These are phyloP conservation scores for Quercus lobata DNA, from an alignment of 331 rosid genomes.

Conservation along the genomic window DNA sequence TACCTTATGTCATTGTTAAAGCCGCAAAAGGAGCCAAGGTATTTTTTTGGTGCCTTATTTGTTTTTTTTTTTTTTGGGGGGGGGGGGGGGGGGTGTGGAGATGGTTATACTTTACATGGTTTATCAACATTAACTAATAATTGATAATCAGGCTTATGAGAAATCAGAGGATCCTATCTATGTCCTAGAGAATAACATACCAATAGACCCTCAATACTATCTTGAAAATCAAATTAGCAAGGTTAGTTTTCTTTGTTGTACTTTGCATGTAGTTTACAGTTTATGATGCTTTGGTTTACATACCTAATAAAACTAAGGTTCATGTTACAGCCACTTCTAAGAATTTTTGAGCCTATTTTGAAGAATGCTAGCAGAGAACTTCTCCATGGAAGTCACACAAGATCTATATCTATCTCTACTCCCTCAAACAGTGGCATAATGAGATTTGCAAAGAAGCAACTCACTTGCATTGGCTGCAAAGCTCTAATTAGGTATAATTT, in stretches of 20 bases:
- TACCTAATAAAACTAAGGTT: conserved; percentile 10
- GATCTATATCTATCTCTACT: conserved; percentile 90
- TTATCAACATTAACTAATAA: conserved; percentile 18
- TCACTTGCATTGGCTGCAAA: conserved; percentile 90
- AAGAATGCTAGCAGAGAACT: conserved; percentile 96
- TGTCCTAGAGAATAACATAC: conserved; percentile 92
- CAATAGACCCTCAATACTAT: conserved; percentile 95
- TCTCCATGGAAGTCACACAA: conserved; percentile 92
- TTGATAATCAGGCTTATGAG: conserved; percentile 74
- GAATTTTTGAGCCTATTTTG: conserved; percentile 92
- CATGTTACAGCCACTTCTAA: conserved; percentile 79
- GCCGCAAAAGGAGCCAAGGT: conserved; percentile 99
- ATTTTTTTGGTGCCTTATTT: conserved; percentile 3
- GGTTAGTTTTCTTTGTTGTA: conserved; percentile 45
- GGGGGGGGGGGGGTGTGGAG: background rate
- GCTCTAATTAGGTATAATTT: conserved; percentile 72
- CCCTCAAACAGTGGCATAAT: conserved; percentile 89
- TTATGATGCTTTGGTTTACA: conserved; percentile 11
- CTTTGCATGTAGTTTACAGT: conserved; percentile 5
- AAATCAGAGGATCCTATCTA: conserved; percentile 95
- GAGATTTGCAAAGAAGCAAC: conserved; percentile 89
- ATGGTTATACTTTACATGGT: conserved; percentile 15
- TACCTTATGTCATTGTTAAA: conserved; percentile 90
- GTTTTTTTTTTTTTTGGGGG: background rate
- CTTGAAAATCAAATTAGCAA: conserved; percentile 97